Conservation (phyloP, 2,329 filamentous ascomycete genomes). For the Rhinocladiella similis region DNA sequence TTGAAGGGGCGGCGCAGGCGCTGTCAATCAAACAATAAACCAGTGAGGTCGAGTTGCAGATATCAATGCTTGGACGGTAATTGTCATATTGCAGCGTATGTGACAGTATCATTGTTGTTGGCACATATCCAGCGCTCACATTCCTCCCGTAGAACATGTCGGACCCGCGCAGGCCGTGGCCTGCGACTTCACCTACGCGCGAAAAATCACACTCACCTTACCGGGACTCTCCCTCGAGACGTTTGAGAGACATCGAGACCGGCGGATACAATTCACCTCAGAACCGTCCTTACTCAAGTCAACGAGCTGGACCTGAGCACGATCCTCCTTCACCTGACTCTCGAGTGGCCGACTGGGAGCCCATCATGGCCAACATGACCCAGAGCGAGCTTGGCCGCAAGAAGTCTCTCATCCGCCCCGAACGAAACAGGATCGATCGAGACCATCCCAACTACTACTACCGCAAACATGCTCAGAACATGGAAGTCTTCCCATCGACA, state of each 20-base stretch:
- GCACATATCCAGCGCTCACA: conserved; percentile 17
- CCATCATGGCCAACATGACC: conserved; percentile 47
- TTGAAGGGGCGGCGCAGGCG: conserved; percentile 18
- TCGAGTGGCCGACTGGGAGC: conserved; percentile 54
- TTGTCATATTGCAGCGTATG: background rate
- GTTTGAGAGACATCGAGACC: conserved; percentile 70
- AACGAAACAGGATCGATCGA: conserved; percentile 79
- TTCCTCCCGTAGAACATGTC: conserved; percentile 41
- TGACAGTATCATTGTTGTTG: conserved; percentile 17
- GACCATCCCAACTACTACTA: conserved; percentile 97
- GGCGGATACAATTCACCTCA: conserved; percentile 49
- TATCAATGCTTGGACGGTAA: background rate
- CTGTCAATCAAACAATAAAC: conserved; percentile 3
- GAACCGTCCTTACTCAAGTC: conserved; percentile 35
- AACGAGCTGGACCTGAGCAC: conserved; percentile 22
- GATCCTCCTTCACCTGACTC: conserved; percentile 41
- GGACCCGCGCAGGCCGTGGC: conserved; percentile 62
- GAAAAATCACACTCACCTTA: conserved; percentile 63
- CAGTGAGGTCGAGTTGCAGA: background rate
- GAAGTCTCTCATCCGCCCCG: conserved; percentile 83
- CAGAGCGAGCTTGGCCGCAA: conserved; percentile 65
- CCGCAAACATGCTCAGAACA: conserved; percentile 88
- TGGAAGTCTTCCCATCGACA: conserved; percentile 84
- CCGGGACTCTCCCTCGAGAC: conserved; percentile 67
- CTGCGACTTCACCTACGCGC: conserved; percentile 57